Conservation (phyloP, 2,329 filamentous ascomycete species). For the Penicillium sp. region DNA sequence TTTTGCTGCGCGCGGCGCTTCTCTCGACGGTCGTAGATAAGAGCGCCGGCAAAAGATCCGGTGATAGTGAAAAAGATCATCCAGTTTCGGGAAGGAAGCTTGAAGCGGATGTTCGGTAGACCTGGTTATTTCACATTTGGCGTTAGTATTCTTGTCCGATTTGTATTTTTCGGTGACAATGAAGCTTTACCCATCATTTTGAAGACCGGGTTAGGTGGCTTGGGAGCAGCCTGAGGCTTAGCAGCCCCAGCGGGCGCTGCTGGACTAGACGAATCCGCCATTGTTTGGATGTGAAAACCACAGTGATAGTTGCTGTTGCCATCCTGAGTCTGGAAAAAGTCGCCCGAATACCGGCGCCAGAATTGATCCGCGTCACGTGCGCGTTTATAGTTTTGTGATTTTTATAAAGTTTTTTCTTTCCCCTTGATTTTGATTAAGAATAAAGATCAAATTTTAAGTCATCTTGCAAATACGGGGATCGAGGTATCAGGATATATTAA, state of each 20-base stretch:
- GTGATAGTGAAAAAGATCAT: constrained; percentile 87
- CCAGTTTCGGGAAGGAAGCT: constrained; percentile 94
- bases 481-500: neutral
- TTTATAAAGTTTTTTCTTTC: neutral
- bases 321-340: constrained; percentile 16
- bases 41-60: constrained; percentile 72
- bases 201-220: constrained; percentile 66
- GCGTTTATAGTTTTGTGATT: neutral
- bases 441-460: neutral
- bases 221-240: constrained; percentile 42
- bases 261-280: constrained; percentile 40
- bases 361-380: constrained; percentile 22
- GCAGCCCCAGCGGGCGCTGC: constrained; percentile 38
- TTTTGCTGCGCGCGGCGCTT: constrained; percentile 81
- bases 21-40: constrained; percentile 90
- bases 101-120: constrained; percentile 76
- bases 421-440: neutral
- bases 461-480: neutral
- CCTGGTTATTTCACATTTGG: constrained; percentile 49
- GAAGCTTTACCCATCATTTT: constrained; percentile 62
- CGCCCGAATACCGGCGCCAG: constrained; percentile 8
- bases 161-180: neutral
- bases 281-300: constrained; percentile 17
- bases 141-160: constrained; percentile 12
- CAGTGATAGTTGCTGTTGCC: neutral